A percentile compares a stretch with the other conserved stretches of the same genome.
These are phyloP conservation scores for Petasospora rhodanensis DNA, from an alignment of 1,139 yeast species.

Conservation along the genomic window DNA sequence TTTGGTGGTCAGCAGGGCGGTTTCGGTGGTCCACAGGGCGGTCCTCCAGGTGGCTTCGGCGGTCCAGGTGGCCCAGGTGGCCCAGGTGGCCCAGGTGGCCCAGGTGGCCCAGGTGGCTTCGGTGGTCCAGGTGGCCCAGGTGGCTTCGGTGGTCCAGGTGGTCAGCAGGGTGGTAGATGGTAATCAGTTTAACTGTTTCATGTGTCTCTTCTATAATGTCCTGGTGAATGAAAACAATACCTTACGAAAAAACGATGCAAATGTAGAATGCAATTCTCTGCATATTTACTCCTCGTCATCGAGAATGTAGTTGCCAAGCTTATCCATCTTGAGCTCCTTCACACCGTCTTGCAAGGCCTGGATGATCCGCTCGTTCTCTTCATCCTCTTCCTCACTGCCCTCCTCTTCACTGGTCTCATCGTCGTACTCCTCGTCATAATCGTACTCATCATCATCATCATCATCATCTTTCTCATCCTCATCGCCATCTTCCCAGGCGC, in stretches of 20 bases:
- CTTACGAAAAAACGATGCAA: not conserved
- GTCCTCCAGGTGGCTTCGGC: conserved; percentile 14
- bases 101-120: conserved; percentile 15
- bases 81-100: conserved; percentile 29
- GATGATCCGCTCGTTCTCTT: conserved; percentile 69
- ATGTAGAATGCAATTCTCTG: too few species aligned
- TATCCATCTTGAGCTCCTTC: conserved; percentile 66
- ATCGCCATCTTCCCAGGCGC: conserved; percentile 23
- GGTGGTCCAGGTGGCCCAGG: conserved; percentile 18
- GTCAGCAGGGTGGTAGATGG: conserved; percentile 43
- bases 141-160: conserved; percentile 19
- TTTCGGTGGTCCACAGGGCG: conserved; percentile 16
- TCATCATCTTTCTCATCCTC: conserved; percentile 24
- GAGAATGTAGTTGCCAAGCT: conserved; percentile 71
- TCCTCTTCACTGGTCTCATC: conserved; percentile 32
- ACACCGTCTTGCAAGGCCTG: conserved; percentile 62
- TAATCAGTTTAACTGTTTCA: conserved; percentile 4
- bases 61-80: conserved; percentile 13
- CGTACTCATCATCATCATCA: conserved; percentile 24
- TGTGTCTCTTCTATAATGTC: not conserved
- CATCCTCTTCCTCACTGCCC: conserved; percentile 36
- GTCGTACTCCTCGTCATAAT: conserved; percentile 30
- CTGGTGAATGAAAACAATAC: too few species aligned
- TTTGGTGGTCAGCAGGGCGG: conserved; percentile 12
- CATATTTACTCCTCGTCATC: conserved; percentile 30